Evolutionary conservation across 768 basidiomycete species (phyloP), one percentile per base, ranked within the genome.

Genomic region (Mycena haematopus): DNA sequence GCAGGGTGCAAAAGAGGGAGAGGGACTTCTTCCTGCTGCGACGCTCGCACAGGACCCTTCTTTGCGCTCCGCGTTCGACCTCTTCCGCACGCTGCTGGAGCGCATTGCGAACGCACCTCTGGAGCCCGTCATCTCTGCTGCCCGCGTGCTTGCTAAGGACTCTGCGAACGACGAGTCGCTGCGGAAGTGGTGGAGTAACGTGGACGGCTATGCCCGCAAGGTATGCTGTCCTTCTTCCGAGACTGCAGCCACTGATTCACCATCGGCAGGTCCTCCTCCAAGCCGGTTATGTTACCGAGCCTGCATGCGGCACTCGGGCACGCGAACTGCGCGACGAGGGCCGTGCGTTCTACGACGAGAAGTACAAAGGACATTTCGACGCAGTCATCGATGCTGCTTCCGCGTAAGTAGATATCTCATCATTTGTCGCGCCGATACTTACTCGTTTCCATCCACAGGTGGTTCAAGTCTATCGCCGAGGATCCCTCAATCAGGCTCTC

Each of bases 231-330:
- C 9, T 9, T 21, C 44, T 45, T 46, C 15, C 27, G 25, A 5
- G 33, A 31, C 42, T 25, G 7, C 2, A 42, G 35, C 31, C 29
- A 17, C 9, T 10, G 24, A 15, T n/a, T 50, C 35, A 29, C 19
- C 15, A 24, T 33, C 27, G 36, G 4, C 63, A 88, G 86, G 78
- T 89, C 2, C 79, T 96, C 5, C 81, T 96, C 54, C 88, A 95
- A 60, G 82, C 90, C 0, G 95, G 95, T 15, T 99, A 88, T 70
- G 86, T 98, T 31, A 80, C 98, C n/a, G 87, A 93, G 55, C 87
- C 90, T 0, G 82, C 85, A 33, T 93, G 88, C 69, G 86, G 85
- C 69, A 80, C 75, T 21, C 86, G 92, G 52, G 95, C 84, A 0
- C 75, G 73, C 35, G 72, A 82, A 15, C 78, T 99, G 38, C 80